Evolutionary conservation across 2,329 filamentous ascomycete species (phyloP), one percentile per base, ranked within the genome.

Genomic region (Hypoxylon rubiginosum): DNA sequence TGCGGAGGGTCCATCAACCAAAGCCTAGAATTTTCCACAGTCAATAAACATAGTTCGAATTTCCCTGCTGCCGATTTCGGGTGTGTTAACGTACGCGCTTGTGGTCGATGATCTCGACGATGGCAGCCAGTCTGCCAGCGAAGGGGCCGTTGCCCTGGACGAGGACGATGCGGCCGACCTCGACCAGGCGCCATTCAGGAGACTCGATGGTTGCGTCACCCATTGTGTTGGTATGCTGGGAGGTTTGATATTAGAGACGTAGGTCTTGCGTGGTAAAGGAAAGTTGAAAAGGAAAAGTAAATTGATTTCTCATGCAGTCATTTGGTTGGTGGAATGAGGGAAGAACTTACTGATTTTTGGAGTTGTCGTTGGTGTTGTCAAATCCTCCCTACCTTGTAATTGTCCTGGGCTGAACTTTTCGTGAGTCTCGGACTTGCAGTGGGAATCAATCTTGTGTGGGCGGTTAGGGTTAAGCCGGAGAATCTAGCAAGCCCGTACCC

Each of bases 101-200:
- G 92, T 99, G 95, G 87, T 99, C 96, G 86, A 99, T 96, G 85
- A 99, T 98, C 91, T 99, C 95, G 85, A 97, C 94, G 80, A 99
- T 95, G 79, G 91, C 87, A 79, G 94, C 97, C 78, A 98, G 90
- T 82, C 92, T 92, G 86, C 94, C 94, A 76, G 87, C 86, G 86
- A 85, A 92, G 78, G 91, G 90, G 80, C 94, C 92, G 81, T 88
- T 85, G 79, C 83, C 84, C 84, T 93, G 91, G 86, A 98, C 91
- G 83, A 97, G 90, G 82, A 97, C 91, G 81, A 99, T 90, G 82
- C 96, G 94, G 90, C 96, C 96, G 84, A 97, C 93, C 91, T 99
- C 94, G 83, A 99, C 94, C 85, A 94, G 89, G 88, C 94, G 94
- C 94, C 94, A 97, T 83, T 90, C 88, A 81, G 92, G 91, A 83